Base-by-base conservation (phyloP, 2,329 filamentous ascomycete species). In the Fusarium neocosmosporiellum region DNA sequence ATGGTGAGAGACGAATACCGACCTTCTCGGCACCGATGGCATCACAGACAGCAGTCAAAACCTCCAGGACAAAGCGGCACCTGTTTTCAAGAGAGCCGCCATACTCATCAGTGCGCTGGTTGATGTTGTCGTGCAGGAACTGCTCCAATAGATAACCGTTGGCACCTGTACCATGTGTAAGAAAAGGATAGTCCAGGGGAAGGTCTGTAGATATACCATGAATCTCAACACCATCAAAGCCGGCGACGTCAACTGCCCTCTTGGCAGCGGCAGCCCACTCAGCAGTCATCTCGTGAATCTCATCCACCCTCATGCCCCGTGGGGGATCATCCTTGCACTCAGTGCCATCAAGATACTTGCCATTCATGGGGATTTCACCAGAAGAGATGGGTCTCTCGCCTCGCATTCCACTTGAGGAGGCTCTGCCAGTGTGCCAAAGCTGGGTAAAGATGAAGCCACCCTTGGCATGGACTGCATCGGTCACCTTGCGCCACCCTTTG, bases 181-280 rank as follows among this genome's bases (percentile, higher is more conserved):
- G 57, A 14, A 41, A 18, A 5, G 22, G 27, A 22, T 27, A 50
- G 9, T 24, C 6, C 1, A 8, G 41, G 20, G 9, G 24, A 34
- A 16, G 29, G 18, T 18, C 13, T 29, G 10, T 20, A 22, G 29
- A 48, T 57, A 37, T 61, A 71, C 80, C 84, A 70, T 88, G 85
- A n/a, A 86, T 79, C 73, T 95, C 93, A 60, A 95, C 88, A 6
- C 89, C 90, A 77, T 95, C 93, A 53, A 92, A 91, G 0, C 93
- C 93, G 3, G 88, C 89, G 1, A 62, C 69, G 1, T 86, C 84
- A 2, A 93, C 80, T 1, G 92, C 87, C n/a, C 88, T 83, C 74
- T 86, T 86, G 0, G 86, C 82, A 0, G 88, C 86, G 0, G 84
- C 86, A 2, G 86, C 88, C 83, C 87, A 94, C 2, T 88, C 88